Evolutionary conservation across 371 early-diverging fungal genomes (phyloP).

Genomic region (Mortierella sp.): DNA sequence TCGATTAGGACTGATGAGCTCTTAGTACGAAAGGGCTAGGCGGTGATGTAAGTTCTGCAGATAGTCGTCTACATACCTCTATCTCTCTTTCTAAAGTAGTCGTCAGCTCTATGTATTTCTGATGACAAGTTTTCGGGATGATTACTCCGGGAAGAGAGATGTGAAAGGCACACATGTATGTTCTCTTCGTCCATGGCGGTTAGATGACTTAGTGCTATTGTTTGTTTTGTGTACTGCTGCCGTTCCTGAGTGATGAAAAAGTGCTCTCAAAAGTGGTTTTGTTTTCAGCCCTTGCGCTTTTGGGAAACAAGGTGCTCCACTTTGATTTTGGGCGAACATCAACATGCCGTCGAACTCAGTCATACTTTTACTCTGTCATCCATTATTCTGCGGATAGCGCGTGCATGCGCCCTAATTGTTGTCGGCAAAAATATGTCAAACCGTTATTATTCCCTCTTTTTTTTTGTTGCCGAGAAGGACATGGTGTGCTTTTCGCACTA

Average conservation of each 20-base stretch:
- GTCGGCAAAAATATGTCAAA: slow-evolving; percentile 11
- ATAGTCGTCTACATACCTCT: too few relatives aligned
- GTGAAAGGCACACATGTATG: neutral
- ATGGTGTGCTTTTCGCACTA: too few relatives aligned
- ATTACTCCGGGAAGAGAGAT: neutral
- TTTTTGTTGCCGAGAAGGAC: neutral
- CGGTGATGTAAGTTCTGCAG: too few relatives aligned
- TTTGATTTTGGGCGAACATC: too few relatives aligned
- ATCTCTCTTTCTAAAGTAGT: too few relatives aligned
- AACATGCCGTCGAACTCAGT: neutral
- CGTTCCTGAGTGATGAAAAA: neutral
- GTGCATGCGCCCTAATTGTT: neutral
- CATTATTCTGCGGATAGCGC: neutral
- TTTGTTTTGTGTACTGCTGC: neutral
- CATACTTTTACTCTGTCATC: neutral
- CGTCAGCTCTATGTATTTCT: slow-evolving; percentile 8
- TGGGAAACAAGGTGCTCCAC: neutral
- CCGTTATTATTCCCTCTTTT: neutral
- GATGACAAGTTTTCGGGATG: slow-evolving; percentile 14
- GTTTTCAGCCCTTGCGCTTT: neutral
- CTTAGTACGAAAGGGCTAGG: too few relatives aligned
- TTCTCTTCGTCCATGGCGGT: neutral
- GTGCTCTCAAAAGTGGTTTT: neutral
- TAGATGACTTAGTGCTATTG: neutral
- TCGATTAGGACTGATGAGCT: too few relatives aligned